Evolutionary conservation across 2,329 filamentous ascomycete species (phyloP).

Genomic region (Emmonsia crescens): DNA sequence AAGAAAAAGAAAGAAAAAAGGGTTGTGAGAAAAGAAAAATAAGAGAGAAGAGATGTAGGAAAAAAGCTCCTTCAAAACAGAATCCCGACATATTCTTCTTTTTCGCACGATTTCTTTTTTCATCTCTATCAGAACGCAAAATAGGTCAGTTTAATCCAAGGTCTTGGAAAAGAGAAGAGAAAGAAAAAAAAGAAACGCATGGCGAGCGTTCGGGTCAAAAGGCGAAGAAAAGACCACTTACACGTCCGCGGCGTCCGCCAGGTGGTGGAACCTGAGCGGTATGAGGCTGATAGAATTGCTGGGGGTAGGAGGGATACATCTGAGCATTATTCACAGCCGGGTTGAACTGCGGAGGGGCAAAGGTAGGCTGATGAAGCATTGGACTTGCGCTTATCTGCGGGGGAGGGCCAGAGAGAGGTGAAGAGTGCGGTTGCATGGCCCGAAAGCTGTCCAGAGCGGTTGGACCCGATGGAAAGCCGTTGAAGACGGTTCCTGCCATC

Average conservation of each 20-base stretch:
- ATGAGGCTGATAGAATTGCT: slow-evolving; percentile 33
- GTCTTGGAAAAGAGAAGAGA: neutral
- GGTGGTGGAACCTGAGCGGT: slow-evolving; percentile 33
- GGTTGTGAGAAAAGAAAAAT: neutral
- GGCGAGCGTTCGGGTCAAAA: neutral
- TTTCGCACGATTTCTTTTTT: neutral
- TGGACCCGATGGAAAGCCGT: slow-evolving; percentile 30
- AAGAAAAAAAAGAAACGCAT: neutral
- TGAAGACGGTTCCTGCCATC: slow-evolving; percentile 33
- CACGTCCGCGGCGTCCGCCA: slow-evolving; percentile 44
- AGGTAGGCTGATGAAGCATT: slow-evolving; percentile 40
- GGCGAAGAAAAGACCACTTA: slow-evolving; percentile 27
- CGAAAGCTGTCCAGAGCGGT: slow-evolving; percentile 33
- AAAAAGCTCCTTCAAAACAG: neutral
- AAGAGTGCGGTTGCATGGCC: slow-evolving; percentile 28
- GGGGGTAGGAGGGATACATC: slow-evolving; percentile 42
- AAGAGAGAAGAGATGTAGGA: neutral
- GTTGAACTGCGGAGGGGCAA: slow-evolving; percentile 34
- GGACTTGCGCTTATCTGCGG: slow-evolving; percentile 29
- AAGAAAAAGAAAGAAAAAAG: too few relatives aligned
- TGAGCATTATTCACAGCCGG: slow-evolving; percentile 33
- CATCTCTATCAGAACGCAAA: neutral
- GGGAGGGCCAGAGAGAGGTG: slow-evolving; percentile 26
- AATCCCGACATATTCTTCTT: neutral
- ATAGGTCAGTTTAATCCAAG: neutral